Percentiles rank a stretch among this genome's conserved stretches.
Conservation (phyloP, 2,329 filamentous ascomycete genomes). For the Sordariomycetes sp. region DNA sequence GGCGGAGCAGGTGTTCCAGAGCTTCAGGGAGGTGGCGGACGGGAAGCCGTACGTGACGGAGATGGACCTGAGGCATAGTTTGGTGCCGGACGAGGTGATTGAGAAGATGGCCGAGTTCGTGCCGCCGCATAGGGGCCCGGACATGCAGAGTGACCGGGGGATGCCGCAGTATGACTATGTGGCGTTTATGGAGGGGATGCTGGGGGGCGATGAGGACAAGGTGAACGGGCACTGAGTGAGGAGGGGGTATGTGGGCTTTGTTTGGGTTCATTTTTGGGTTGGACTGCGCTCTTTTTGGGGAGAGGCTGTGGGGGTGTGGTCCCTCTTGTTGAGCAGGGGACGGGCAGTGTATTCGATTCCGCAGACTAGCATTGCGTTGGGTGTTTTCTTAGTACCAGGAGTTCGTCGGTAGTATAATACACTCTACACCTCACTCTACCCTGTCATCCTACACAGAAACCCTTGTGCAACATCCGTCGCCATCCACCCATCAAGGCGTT, state of each 20-base stretch:
- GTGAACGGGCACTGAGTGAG: background rate
- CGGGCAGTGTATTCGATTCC: background rate
- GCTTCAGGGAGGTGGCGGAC: slow-evolving; percentile 93
- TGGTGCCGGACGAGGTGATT: slow-evolving; percentile 95
- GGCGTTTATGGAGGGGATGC: slow-evolving; percentile 87
- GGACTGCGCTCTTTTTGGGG: background rate
- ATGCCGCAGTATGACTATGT: slow-evolving; percentile 92
- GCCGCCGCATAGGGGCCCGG: slow-evolving; percentile 73
- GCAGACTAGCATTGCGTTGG: background rate
- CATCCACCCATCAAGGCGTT: background rate
- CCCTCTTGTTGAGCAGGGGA: background rate
- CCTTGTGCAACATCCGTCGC: background rate
- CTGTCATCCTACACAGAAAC: background rate
- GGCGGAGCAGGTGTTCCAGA: slow-evolving; percentile 96
- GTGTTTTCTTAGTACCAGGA: background rate
- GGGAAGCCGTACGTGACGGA: slow-evolving; percentile 98
- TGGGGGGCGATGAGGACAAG: slow-evolving; percentile 26
- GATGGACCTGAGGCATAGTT: slow-evolving; percentile 85
- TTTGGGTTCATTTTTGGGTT: background rate
- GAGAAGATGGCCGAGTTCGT: slow-evolving; percentile 84
- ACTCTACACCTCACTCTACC: background rate
- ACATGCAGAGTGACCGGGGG: slow-evolving; percentile 75
- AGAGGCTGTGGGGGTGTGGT: background rate
- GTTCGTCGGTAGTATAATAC: background rate
- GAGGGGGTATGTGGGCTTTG: background rate